phyloP scores from a whole-genome alignment of 768 basidiomycete species.

The Tylopilus rubrobrunneus region DNA sequence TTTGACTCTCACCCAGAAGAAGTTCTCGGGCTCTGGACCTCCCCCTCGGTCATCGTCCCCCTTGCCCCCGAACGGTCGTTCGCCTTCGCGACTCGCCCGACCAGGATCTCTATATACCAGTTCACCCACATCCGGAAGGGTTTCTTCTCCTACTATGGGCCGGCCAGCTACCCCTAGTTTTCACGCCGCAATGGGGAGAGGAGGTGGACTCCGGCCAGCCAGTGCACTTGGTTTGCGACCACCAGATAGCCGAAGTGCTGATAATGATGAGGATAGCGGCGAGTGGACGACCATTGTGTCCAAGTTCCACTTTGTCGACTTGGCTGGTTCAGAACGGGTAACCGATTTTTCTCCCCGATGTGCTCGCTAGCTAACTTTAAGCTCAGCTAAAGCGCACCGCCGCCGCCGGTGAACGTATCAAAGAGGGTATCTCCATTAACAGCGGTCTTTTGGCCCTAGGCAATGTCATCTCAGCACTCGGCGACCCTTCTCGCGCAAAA shows the following conservation, averaged over 20 bases:
- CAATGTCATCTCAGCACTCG: conserved; percentile 97
- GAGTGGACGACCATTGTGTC: conserved; percentile 90
- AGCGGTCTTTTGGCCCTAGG: conserved; percentile 93
- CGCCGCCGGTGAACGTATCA: conserved; percentile 93
- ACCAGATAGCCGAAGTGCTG: conserved; percentile 38
- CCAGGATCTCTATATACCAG: conserved; percentile 73
- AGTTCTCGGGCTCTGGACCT: conserved; percentile 64
- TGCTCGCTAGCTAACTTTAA: conserved; percentile 16
- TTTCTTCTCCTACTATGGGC: conserved; percentile 76
- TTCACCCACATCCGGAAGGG: conserved; percentile 36
- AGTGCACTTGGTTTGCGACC: conserved; percentile 75
- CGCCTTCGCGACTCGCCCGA: conserved; percentile 72
- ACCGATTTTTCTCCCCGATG: conserved; percentile 16
- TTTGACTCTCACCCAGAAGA: conserved; percentile 88
- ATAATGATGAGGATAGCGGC: conserved; percentile 59
- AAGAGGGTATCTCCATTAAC: conserved; percentile 99
- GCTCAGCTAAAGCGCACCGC: conserved; percentile 89
- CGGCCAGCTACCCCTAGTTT: conserved; percentile 81
- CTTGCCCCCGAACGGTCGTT: conserved; percentile 67
- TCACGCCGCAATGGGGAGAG: conserved; percentile 67
- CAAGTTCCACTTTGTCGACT: conserved; percentile 98
- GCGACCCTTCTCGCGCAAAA: conserved; percentile 86
- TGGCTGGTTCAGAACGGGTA: conserved; percentile 95
- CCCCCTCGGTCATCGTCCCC: conserved; percentile 79
- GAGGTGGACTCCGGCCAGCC: conserved; percentile 63